phyloP scores from a whole-genome alignment of 257 asterid species.

The Nicotiana tomentosiformis region DNA sequence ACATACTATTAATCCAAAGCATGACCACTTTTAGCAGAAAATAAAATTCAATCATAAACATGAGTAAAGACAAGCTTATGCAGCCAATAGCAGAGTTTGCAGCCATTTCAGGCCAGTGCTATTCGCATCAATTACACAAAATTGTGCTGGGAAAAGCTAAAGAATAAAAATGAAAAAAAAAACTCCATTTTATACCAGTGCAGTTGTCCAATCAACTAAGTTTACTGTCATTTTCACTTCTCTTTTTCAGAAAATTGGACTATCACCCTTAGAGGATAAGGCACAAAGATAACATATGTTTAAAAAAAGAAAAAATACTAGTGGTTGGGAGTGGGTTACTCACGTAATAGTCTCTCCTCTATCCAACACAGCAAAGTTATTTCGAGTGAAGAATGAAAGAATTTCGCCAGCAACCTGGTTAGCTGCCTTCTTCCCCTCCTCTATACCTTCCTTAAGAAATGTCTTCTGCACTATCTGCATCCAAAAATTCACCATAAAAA shows the following conservation, averaged over 20 bases:
- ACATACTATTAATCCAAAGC: no score
- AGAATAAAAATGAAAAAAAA: not conserved
- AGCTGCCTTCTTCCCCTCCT: slow-evolving; percentile 48
- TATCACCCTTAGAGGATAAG: not conserved
- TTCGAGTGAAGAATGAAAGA: slow-evolving; percentile 81
- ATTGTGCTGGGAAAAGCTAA: not conserved
- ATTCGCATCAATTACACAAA: not conserved
- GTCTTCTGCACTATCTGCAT: slow-evolving; percentile 87
- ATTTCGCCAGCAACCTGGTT: slow-evolving; percentile 83
- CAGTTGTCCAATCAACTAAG: not conserved
- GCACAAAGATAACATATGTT: not conserved
- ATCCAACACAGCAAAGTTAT: slow-evolving; percentile 66
- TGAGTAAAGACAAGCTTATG: not conserved
- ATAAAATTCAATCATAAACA: not conserved
- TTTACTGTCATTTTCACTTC: not conserved
- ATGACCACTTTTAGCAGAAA: not conserved
- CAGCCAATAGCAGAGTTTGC: not conserved
- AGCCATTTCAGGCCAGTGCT: not conserved
- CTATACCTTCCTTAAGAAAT: slow-evolving; percentile 55
- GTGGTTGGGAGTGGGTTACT: slow-evolving; percentile 19
- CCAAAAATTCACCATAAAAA: not conserved
- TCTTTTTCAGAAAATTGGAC: not conserved
- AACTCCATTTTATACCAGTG: not conserved
- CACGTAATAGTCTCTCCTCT: slow-evolving; percentile 91
- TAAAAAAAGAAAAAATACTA: not conserved